Percentiles rank a stretch among this genome's conserved stretches.
Evolutionary conservation across 805 yeast genomes (phyloP).

Genomic region (Metschnikowia bowlesiae): DNA sequence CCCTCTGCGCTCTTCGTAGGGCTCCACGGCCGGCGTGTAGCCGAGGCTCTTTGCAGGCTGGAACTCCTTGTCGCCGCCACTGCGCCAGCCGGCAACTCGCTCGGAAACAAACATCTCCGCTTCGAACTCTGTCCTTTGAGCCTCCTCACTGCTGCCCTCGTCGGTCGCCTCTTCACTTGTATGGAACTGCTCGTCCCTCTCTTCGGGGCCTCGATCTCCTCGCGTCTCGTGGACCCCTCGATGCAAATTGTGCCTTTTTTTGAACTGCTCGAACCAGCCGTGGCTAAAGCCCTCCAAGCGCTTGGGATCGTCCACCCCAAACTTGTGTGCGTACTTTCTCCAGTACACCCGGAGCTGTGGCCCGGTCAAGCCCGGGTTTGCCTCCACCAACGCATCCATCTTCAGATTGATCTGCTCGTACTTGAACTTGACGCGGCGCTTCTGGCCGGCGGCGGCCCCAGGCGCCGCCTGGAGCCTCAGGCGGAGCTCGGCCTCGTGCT

Average conservation of each 20-base stretch:
- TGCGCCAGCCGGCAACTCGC: too few species aligned
- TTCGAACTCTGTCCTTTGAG: too few species aligned
- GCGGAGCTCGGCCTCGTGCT: conserved; percentile 48
- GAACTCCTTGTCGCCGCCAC: neutral
- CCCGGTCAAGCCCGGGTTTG: conserved; percentile 48
- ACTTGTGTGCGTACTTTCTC: conserved; percentile 50
- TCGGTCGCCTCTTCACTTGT: too few species aligned
- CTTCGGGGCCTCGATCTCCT: neutral
- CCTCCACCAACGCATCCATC: conserved; percentile 51
- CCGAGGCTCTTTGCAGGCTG: conserved; percentile 4
- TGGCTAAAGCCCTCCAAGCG: conserved; percentile 52
- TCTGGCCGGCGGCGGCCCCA: conserved; percentile 38
- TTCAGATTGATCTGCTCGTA: conserved; percentile 56
- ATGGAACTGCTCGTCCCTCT: too few species aligned
- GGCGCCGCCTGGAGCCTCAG: conserved; percentile 31
- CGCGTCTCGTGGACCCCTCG: neutral
- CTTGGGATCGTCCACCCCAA: conserved; percentile 58
- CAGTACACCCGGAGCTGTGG: conserved; percentile 54
- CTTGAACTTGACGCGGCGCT: conserved; percentile 41
- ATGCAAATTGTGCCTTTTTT: conserved; percentile 41
- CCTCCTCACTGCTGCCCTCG: too few species aligned
- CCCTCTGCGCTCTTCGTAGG: neutral
- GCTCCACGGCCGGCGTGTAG: neutral
- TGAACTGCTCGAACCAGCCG: conserved; percentile 61
- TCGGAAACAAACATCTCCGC: too few species aligned